phyloP scores from a whole-genome alignment of 129 eudicot genomes.

The Centrapalus pauciflorus region DNA sequence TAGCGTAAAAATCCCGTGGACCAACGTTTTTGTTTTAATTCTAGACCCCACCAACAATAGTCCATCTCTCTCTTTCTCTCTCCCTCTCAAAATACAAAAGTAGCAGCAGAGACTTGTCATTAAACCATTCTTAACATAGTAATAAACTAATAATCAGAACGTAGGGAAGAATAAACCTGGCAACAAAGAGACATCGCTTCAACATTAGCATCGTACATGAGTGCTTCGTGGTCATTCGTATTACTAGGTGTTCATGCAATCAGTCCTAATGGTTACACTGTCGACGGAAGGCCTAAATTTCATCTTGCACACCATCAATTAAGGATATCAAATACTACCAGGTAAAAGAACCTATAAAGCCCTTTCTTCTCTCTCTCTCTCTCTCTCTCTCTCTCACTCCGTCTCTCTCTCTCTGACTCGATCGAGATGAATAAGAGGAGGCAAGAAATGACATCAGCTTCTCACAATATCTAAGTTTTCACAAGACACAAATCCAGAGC shows the following conservation, averaged over 20 bases:
- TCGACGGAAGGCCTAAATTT: background rate
- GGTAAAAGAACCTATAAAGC: background rate
- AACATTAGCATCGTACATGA: background rate
- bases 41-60: conserved; percentile 19
- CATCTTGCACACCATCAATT: too few species aligned
- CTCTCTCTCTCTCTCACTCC: background rate
- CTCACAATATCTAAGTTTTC: background rate
- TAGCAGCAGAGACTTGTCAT: background rate
- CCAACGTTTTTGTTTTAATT: conserved; percentile 33
- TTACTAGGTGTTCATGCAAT: too few species aligned
- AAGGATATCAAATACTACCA: background rate
- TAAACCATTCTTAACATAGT: conserved; percentile 9
- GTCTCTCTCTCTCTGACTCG: conserved; percentile 14
- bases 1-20: conserved; percentile 25
- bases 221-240: too few species aligned
- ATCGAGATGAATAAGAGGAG: conserved; percentile 17
- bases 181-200: background rate
- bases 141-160: background rate
- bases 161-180: background rate
- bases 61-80: background rate
- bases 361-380: background rate
- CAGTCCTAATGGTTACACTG: background rate
- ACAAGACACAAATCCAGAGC: conserved; percentile 14
- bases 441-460: conserved; percentile 12
- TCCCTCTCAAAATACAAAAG: background rate